Evolutionary conservation across 2,329 filamentous ascomycete species (phyloP).

Genomic region (Pezicula radicicola): DNA sequence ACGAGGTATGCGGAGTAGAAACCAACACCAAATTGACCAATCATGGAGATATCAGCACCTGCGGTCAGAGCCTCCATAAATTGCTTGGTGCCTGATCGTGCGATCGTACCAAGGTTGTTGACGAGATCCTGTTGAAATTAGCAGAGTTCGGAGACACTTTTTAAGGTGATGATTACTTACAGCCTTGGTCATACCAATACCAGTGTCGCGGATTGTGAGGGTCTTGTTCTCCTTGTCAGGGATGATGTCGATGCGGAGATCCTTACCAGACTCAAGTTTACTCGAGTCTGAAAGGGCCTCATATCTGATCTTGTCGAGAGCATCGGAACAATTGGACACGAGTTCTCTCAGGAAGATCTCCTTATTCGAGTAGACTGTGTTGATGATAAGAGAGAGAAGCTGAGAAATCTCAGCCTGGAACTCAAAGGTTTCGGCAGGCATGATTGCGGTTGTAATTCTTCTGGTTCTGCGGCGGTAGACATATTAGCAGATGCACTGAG

Average conservation of each 20-base stretch:
- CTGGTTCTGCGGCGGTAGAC: not conserved
- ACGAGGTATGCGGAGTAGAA: conserved; percentile 99
- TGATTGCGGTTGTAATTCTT: conserved; percentile 48
- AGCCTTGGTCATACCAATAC: conserved; percentile 99
- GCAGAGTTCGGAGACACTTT: conserved; percentile 14
- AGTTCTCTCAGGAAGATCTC: conserved; percentile 99
- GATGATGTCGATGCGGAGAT: conserved; percentile 98
- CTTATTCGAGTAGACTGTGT: conserved; percentile 99
- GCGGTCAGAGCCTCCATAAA: conserved; percentile 99
- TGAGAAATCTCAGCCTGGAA: conserved; percentile 99
- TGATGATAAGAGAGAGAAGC: conserved; percentile 99
- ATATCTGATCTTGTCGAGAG: conserved; percentile 99
- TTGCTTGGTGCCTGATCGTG: conserved; percentile 98
- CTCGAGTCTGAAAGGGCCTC: conserved; percentile 94
- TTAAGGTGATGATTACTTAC: conserved; percentile 54
- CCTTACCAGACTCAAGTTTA: conserved; percentile 97
- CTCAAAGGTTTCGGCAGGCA: conserved; percentile 94
- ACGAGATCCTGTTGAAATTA: conserved; percentile 76
- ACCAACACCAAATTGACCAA: conserved; percentile 99
- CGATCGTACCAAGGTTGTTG: conserved; percentile 99
- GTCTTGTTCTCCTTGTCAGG: conserved; percentile 98
- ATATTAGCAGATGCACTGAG: not conserved
- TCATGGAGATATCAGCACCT: conserved; percentile 99
- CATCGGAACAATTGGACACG: conserved; percentile 98
- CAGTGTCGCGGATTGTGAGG: conserved; percentile 92